Percentiles rank a stretch among this genome's conserved stretches.
phyloP scores from a whole-genome alignment of 2,329 filamentous ascomycete genomes.

The Epichloe sibirici region DNA sequence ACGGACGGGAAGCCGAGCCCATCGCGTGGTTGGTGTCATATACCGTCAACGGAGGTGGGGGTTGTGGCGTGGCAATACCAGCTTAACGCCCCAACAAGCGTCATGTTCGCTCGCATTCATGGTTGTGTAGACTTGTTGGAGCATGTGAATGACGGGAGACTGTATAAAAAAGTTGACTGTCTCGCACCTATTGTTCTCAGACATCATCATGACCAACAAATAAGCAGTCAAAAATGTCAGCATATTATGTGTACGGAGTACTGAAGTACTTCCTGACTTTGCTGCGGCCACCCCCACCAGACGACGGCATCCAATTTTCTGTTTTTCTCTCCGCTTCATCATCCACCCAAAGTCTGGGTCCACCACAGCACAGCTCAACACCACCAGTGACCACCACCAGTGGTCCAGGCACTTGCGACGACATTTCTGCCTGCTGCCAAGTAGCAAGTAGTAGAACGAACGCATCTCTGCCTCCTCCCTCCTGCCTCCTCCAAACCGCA shows the following conservation, averaged over 20 bases:
- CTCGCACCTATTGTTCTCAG: no score
- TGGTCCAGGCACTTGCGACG: background rate
- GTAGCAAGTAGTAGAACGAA: no score
- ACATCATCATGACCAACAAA: no score
- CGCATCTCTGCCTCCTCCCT: no score
- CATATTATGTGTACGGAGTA: no score
- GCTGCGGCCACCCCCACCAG: background rate
- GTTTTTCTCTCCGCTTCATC: no score
- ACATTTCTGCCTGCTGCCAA: background rate
- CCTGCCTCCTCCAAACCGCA: background rate
- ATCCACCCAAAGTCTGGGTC: no score
- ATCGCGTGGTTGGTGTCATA: background rate
- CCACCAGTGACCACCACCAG: background rate
- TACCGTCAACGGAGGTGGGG: no score
- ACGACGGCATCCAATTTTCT: no score
- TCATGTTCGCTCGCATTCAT: constrained; percentile 7
- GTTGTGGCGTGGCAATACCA: background rate
- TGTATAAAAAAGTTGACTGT: background rate
- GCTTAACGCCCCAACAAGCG: constrained; percentile 15
- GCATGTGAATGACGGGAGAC: background rate
- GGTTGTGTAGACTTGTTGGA: background rate
- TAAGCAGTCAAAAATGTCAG: no score
- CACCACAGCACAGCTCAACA: background rate
- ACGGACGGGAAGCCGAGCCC: no score
- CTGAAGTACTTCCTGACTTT: background rate